Evolutionary conservation across 1,284 basidiomycete species (phyloP), one percentile per base, ranked within the genome.

Genomic region (Cutaneotrichosporon cavernicola): DNA sequence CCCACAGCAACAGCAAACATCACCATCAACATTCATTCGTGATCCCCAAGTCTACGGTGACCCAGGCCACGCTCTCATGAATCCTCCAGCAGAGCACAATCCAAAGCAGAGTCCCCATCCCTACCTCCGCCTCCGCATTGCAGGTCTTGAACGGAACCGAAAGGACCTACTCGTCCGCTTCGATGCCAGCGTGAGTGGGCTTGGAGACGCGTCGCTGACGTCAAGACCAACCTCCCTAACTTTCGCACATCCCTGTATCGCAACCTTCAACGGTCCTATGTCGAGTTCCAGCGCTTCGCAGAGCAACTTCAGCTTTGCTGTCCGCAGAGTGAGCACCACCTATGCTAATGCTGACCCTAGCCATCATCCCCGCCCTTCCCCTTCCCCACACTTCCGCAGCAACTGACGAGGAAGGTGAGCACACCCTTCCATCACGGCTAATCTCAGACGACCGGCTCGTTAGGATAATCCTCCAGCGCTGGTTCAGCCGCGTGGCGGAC

Each of bases 261-360:
- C 69, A 96, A 95, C 77, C 88, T 94, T 62, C 92, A 92, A 63
- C 87, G 92, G 65, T 93, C 92, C 55, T 96, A 95, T 74, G 81
- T 88, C 72, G 92, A 96, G 79, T 94, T 94, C 79, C 90, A 94
- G 79, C 88, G 91, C 70, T 92, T 96, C 78, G 91, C 92, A 72
- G 92, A 96, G 65, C 85, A 91, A 65, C 84, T 92, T 68, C 86
- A 91, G 34, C 85, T 88, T 70, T 90, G 86, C 77, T 92, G 90
- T 75, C 91, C 92, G 0, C 92, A 94, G 73, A 94, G 81, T 80
- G 61, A 57, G 78, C 69, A 8, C 31, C 3, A n/a, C 13, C 16
- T 11, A 11, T 22, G 4, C 14, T 11, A 2, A 8, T n/a, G 47
- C 65, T 71, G 55, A 70, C 60, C 0, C 13, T 62, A 82, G 81